These are phyloP conservation scores for Lachancea mirantina DNA, from an alignment of 805 yeast genomes.

Conservation along the genomic window DNA sequence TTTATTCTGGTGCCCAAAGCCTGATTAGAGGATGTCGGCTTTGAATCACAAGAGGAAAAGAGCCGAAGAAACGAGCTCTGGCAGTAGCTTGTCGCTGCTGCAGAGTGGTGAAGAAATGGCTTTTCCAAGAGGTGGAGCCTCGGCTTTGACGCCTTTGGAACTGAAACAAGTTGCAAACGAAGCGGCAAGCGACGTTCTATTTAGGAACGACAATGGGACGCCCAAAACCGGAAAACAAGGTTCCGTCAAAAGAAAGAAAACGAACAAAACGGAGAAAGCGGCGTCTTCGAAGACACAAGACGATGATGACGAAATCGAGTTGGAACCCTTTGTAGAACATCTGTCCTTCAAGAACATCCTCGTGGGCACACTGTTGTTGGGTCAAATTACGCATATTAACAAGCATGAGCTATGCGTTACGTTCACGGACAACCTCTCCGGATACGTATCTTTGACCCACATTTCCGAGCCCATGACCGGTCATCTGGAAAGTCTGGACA, in stretches of 20 bases:
- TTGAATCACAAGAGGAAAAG: constrained; percentile 39
- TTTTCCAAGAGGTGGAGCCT: constrained; percentile 95
- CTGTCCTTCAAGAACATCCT: constrained; percentile 54
- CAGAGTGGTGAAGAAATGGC: constrained; percentile 34
- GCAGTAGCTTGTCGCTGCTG: constrained; percentile 33
- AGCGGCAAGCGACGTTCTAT: constrained; percentile 81
- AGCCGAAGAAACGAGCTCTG: constrained; percentile 37
- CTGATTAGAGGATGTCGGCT: constrained; percentile 9
- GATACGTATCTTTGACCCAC: constrained; percentile 68
- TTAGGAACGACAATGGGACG: constrained; percentile 28
- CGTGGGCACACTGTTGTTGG: constrained; percentile 70
- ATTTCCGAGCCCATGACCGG: constrained; percentile 57
- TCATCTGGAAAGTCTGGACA: constrained; percentile 51
- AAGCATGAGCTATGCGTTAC: constrained; percentile 60
- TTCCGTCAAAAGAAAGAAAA: constrained; percentile 42
- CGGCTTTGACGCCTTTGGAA: constrained; percentile 81
- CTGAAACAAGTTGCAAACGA: constrained; percentile 88
- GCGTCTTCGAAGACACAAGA: constrained; percentile 17
- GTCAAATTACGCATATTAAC: constrained; percentile 59
- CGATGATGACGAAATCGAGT: constrained; percentile 26
- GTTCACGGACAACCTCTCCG: constrained; percentile 73
- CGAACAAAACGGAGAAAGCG: constrained; percentile 21
- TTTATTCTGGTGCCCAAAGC: neutral
- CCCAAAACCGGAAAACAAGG: too few relatives aligned
- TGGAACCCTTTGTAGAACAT: constrained; percentile 49